Evolutionary conservation across 441 rosid species (phyloP).

Genomic region (Codiaeum variegatum): DNA sequence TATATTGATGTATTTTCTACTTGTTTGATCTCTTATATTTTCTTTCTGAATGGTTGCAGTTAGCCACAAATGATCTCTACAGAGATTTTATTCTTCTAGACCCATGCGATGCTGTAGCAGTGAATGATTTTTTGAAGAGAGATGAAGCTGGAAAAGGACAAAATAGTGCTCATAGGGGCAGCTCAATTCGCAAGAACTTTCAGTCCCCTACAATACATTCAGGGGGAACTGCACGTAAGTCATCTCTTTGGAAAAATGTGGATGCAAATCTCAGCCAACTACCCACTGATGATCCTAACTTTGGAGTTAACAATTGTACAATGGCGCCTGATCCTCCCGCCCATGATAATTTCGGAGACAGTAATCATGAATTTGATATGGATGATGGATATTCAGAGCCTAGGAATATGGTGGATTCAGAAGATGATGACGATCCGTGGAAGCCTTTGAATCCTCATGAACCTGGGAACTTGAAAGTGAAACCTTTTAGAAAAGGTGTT

Average conservation of each 20-base stretch:
- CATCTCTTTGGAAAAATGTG: slow-evolving; percentile 51
- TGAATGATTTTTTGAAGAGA: slow-evolving; percentile 49
- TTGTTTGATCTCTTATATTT: slow-evolving; percentile 1
- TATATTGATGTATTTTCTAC: slow-evolving; percentile 15
- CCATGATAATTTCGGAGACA: slow-evolving; percentile 33
- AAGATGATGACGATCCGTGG: slow-evolving; percentile 76
- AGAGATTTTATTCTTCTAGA: slow-evolving; percentile 76
- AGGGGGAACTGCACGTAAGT: slow-evolving; percentile 54
- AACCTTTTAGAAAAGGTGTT: slow-evolving; percentile 77
- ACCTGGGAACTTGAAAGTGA: slow-evolving; percentile 78
- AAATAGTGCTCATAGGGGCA: slow-evolving; percentile 35
- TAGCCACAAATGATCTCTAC: slow-evolving; percentile 71
- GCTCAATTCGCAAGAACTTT: slow-evolving; percentile 46
- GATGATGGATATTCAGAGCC: slow-evolving; percentile 51
- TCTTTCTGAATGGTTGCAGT: slow-evolving; percentile 43
- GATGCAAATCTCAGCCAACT: slow-evolving; percentile 37
- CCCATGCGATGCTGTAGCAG: slow-evolving; percentile 62
- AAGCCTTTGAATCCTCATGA: slow-evolving; percentile 90
- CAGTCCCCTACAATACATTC: slow-evolving; percentile 54
- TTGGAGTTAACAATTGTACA: slow-evolving; percentile 35
- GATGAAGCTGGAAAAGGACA: slow-evolving; percentile 40
- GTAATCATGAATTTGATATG: slow-evolving; percentile 43
- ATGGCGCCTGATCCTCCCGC: slow-evolving; percentile 34
- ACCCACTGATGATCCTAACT: slow-evolving; percentile 31
- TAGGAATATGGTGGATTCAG: slow-evolving; percentile 43